phyloP scores from a whole-genome alignment of 2,329 filamentous ascomycete species.

The Balansia obtecta region DNA sequence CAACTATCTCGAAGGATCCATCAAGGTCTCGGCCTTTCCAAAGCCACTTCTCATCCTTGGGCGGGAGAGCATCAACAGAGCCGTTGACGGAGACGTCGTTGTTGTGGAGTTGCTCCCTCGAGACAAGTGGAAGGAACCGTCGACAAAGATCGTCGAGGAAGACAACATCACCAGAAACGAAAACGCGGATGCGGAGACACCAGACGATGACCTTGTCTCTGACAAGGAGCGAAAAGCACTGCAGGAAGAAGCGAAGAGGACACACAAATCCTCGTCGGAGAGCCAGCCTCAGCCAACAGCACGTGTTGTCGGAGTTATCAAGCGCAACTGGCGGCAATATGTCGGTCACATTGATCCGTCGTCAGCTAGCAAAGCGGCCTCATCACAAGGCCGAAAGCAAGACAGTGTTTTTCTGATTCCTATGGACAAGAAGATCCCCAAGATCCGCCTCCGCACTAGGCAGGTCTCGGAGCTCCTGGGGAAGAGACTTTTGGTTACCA shows the following conservation, averaged over 20 bases:
- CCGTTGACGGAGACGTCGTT: constrained; percentile 83
- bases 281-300: constrained; percentile 80
- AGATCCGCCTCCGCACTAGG: constrained; percentile 83
- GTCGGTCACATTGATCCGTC: constrained; percentile 89
- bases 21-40: constrained; percentile 81
- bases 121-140: constrained; percentile 94
- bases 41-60: constrained; percentile 81
- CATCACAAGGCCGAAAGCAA: constrained; percentile 68
- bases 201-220: constrained; percentile 63
- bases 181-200: constrained; percentile 74
- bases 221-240: constrained; percentile 77
- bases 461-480: constrained; percentile 82
- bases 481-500: constrained; percentile 82
- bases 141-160: constrained; percentile 91
- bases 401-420: constrained; percentile 91
- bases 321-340: constrained; percentile 96
- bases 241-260: constrained; percentile 81
- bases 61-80: constrained; percentile 89
- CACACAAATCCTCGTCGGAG: constrained; percentile 65
- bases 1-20: constrained; percentile 91
- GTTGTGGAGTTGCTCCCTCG: constrained; percentile 87
- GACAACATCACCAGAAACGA: constrained; percentile 86
- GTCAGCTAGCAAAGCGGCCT: constrained; percentile 61
- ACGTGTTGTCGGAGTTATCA: constrained; percentile 80
- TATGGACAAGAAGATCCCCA: constrained; percentile 97